Evolutionary conservation across 2,329 filamentous ascomycete genomes (phyloP), one percentile per base, ranked within the genome.

Genomic region (Alternaria novae-zelandiae): DNA sequence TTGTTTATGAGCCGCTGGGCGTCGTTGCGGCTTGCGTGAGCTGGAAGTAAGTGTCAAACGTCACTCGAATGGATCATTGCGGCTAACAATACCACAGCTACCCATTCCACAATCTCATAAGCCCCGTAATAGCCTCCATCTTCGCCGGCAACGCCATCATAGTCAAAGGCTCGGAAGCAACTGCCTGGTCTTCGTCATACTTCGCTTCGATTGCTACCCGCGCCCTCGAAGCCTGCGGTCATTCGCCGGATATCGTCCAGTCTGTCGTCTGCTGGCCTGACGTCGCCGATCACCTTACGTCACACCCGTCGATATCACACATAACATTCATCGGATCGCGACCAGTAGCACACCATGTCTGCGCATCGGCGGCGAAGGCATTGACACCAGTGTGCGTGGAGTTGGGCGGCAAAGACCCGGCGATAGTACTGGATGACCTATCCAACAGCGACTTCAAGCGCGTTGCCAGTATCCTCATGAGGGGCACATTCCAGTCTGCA

Each of bases 291-390:
- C 87, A 94, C 75, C 84, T 99, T 54, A 97, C 94, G 2, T 93
- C 91, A 10, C 96, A 98, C 79, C 90, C 91, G 0, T 88, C 86
- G 26, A 91, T 99, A 74, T 87, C 89, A 46, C 96, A 99, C 80
- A 86, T 99, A 68, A 98, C 96, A 17, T 99, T 99, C 82, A 98
- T 99, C 78, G 96, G 96, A 68, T 97, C 93, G 54, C 88, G 91
- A 53, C 87, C 90, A 2, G 91, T 98, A 11, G 96, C 94, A 17
- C 92, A 96, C 79, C 88, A 93, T 71, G 96, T 99, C 45, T 94
- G 93, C 69, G 89, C 90, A 63, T 94, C 91, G 5, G 94, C 96
- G 12, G 92, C 96, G 26, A 94, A 91, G 79, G 86, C 88, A 17
- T 86, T 99, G n/a, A 97, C 89, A 4, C 95, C 95, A 6, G 87